Percentiles rank a stretch among this genome's conserved stretches.
These are phyloP conservation scores for Neurospora discreta DNA, from an alignment of 495 filamentous ascomycete species.

Conservation along the genomic window DNA sequence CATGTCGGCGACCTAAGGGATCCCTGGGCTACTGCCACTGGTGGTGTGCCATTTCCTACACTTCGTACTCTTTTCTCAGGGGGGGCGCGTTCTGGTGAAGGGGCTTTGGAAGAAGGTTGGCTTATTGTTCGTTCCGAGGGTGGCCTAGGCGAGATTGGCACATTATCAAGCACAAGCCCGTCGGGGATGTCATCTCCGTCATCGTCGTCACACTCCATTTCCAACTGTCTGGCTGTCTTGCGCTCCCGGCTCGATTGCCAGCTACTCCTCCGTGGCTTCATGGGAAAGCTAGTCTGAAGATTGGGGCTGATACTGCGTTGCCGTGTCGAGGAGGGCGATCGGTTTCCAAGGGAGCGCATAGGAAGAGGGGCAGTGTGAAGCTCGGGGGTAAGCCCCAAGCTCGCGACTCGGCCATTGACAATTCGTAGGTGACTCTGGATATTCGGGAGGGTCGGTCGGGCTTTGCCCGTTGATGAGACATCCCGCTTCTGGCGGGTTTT, in stretches of 20 bases:
- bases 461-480: constrained; percentile 1
- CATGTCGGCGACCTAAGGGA: constrained; percentile 36
- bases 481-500: constrained; percentile 17
- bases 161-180: constrained; percentile 83
- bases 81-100: constrained; percentile 46
- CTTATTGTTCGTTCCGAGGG: constrained; percentile 48
- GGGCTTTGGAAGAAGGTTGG: constrained; percentile 36
- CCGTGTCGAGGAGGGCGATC: constrained; percentile 19
- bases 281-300: constrained; percentile 29
- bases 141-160: constrained; percentile 85
- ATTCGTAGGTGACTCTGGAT: constrained; percentile 20
- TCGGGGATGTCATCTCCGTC: constrained; percentile 82
- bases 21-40: constrained; percentile 36
- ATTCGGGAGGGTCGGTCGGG: constrained; percentile 16
- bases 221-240: constrained; percentile 69
- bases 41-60: constrained; percentile 43
- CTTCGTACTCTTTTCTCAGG: constrained; percentile 39
- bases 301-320: constrained; percentile 32
- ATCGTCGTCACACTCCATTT: constrained; percentile 81
- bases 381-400: constrained; percentile 21
- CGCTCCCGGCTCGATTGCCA: constrained; percentile 61
- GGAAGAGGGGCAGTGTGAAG: constrained; percentile 20
- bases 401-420: constrained; percentile 21
- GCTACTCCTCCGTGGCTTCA: constrained; percentile 43
- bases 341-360: constrained; percentile 24